Evolutionary conservation across 2,329 filamentous ascomycete genomes (phyloP).

Genomic region (Clonostachys rhizophaga): DNA sequence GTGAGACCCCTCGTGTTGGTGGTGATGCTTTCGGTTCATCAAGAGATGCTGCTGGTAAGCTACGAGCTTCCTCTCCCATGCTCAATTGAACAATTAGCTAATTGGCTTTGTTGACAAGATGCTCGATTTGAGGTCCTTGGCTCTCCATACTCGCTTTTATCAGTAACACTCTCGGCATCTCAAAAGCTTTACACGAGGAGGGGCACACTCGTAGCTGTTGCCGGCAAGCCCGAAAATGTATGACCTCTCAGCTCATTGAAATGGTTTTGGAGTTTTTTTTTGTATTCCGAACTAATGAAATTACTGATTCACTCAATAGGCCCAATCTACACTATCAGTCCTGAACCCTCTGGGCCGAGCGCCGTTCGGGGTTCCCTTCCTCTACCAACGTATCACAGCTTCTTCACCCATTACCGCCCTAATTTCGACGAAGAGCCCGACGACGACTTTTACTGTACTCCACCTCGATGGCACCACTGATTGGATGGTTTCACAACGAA

Average conservation of each 20-base stretch:
- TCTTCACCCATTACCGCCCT: conserved; percentile 84
- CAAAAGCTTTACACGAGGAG: conserved; percentile 90
- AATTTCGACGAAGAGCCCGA: conserved; percentile 80
- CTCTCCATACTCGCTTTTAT: conserved; percentile 87
- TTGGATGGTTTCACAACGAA: conserved; percentile 88
- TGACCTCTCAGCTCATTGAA: conserved; percentile 10
- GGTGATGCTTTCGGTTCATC: conserved; percentile 52
- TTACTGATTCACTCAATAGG: conserved; percentile 37
- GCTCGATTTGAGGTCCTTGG: conserved; percentile 93
- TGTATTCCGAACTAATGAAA: not conserved
- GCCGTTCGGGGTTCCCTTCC: conserved; percentile 81
- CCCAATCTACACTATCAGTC: conserved; percentile 82
- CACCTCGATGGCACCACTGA: conserved; percentile 91
- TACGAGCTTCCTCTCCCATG: not conserved
- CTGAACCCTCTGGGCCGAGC: conserved; percentile 80
- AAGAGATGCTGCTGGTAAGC: conserved; percentile 46
- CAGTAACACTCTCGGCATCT: conserved; percentile 86
- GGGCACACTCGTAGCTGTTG: conserved; percentile 85
- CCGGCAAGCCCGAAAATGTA: conserved; percentile 88
- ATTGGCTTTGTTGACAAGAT: conserved; percentile 49
- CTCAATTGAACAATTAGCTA: not conserved
- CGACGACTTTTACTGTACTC: conserved; percentile 81
- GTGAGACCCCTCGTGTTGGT: conserved; percentile 42
- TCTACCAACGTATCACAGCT: conserved; percentile 88
- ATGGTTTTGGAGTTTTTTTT: not conserved